phyloP scores from a whole-genome alignment of 83 land plant genomes.

The Picea abies region DNA sequence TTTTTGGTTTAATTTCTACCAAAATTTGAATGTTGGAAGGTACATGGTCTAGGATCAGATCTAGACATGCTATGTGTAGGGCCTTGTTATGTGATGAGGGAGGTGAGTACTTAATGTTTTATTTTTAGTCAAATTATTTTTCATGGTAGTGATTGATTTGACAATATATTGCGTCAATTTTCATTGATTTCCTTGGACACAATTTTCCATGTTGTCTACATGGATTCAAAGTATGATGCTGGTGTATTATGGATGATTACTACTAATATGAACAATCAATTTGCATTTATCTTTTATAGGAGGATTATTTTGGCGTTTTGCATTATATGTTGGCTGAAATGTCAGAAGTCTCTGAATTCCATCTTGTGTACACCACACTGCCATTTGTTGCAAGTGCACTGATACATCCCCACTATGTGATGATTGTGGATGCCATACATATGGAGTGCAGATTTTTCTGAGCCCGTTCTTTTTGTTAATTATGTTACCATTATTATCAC shows the following conservation, averaged over 20 bases:
- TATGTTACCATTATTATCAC: too few relatives aligned
- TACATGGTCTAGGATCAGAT: too few relatives aligned
- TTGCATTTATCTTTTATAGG: constrained; percentile 39
- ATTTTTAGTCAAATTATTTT: neutral
- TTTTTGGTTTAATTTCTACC: neutral
- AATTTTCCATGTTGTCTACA: neutral
- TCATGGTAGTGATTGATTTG: neutral
- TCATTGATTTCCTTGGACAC: neutral
- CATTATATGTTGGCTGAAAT: constrained; percentile 46
- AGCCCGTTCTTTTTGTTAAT: neutral
- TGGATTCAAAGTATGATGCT: neutral
- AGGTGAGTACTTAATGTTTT: constrained; percentile 1
- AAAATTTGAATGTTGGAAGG: neutral
- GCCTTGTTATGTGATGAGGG: too few relatives aligned
- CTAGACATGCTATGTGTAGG: too few relatives aligned
- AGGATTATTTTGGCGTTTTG: constrained; percentile 80
- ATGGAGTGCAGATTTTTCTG: neutral
- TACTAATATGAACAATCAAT: neutral
- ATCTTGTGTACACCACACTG: neutral
- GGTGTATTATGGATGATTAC: neutral
- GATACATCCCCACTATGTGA: neutral
- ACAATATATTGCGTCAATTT: neutral
- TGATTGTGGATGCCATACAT: neutral
- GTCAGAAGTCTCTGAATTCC: too few relatives aligned
- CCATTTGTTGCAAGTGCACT: neutral